These are phyloP conservation scores for Colletotrichum lentis DNA, from an alignment of 2,329 filamentous ascomycete species.

Conservation along the genomic window DNA sequence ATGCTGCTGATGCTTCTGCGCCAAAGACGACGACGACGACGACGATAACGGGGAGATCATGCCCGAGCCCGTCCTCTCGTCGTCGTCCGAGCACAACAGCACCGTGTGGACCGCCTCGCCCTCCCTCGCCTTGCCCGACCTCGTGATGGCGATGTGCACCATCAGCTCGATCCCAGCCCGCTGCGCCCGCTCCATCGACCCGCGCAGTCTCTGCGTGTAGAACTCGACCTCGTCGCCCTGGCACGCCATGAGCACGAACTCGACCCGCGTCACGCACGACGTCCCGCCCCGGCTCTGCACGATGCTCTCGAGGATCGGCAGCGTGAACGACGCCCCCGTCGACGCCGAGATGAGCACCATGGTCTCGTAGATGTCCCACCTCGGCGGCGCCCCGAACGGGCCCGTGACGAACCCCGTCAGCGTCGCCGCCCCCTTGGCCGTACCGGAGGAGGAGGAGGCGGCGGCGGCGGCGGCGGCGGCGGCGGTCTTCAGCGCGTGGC, in stretches of 20 bases:
- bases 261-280: constrained; percentile 61
- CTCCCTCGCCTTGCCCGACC: constrained; percentile 42
- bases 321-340: constrained; percentile 68
- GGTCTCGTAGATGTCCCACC: constrained; percentile 67
- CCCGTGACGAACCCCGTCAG: constrained; percentile 62
- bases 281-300: constrained; percentile 49
- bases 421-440: constrained; percentile 40
- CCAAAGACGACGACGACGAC: not conserved
- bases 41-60: constrained; percentile 6
- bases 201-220: constrained; percentile 60
- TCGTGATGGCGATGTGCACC: constrained; percentile 65
- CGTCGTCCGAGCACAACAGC: constrained; percentile 36
- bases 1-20: too few relatives aligned
- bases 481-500: constrained; percentile 42
- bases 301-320: constrained; percentile 66
- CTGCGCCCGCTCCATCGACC: constrained; percentile 54
- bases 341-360: constrained; percentile 68
- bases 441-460: not conserved
- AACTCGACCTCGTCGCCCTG: constrained; percentile 64
- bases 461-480: not conserved
- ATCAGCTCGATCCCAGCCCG: constrained; percentile 58
- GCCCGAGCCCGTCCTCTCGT: constrained; percentile 37
- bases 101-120: constrained; percentile 38
- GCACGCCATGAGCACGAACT: constrained; percentile 61
- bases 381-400: constrained; percentile 64